Percentiles rank a stretch among this genome's conserved stretches.
Conservation (phyloP, 768 basidiomycete species). For the Leccinum broughii region DNA sequence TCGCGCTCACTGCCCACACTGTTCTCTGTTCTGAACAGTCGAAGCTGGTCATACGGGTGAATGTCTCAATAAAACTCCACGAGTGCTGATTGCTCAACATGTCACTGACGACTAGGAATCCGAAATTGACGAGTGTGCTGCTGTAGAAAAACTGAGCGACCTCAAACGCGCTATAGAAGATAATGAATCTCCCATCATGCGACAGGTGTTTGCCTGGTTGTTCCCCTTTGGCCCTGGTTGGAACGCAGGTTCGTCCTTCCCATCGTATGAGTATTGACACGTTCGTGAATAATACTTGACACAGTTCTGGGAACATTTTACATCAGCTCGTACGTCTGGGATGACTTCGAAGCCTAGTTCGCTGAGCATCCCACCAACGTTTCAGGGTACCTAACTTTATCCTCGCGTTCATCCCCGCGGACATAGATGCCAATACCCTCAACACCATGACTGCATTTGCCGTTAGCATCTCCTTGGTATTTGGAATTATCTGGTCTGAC, state of each 20-base stretch:
- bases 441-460: conserved; percentile 96
- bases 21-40: conserved; percentile 22
- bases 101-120: conserved; percentile 36
- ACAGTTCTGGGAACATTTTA: conserved; percentile 88
- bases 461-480: conserved; percentile 43
- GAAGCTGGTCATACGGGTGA: conserved; percentile 33
- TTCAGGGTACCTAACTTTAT: conserved; percentile 90
- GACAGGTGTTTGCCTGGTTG: conserved; percentile 73
- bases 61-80: conserved; percentile 12
- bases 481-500: conserved; percentile 20
- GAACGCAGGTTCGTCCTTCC: conserved; percentile 59
- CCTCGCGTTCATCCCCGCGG: conserved; percentile 88
- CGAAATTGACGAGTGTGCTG: conserved; percentile 43
- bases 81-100: conserved; percentile 11
- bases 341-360: conserved; percentile 18
- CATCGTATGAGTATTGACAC: conserved; percentile 13
- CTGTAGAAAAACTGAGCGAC: conserved; percentile 48
- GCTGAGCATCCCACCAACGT: conserved; percentile 24
- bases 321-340: conserved; percentile 82
- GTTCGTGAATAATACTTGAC: conserved; percentile 22
- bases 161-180: conserved; percentile 64
- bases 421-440: conserved; percentile 80
- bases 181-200: conserved; percentile 71
- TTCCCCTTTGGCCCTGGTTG: conserved; percentile 91
- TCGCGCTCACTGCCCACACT: conserved; percentile 19